Evolutionary conservation across 1,284 basidiomycete species (phyloP).

Genomic region (Ceratobasidium sp.): DNA sequence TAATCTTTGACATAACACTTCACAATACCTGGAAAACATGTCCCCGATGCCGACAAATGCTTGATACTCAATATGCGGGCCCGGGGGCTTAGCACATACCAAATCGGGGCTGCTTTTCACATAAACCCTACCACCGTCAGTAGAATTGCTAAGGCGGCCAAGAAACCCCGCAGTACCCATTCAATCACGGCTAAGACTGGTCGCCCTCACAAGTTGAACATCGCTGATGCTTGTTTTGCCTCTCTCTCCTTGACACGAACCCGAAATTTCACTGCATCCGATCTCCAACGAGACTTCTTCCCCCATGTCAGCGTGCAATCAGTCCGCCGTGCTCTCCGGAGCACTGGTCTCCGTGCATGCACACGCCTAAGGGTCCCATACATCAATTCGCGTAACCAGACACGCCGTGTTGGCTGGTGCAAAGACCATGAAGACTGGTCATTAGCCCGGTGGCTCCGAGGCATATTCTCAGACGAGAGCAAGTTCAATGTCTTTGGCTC

Average conservation of each 20-base stretch:
- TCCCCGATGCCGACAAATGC: background rate
- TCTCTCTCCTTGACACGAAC: slow-evolving; percentile 5
- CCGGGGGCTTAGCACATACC: slow-evolving; percentile 5
- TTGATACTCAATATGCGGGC: background rate
- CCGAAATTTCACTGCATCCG: background rate
- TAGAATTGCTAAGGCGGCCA: background rate
- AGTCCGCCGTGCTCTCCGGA: background rate
- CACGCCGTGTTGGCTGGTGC: slow-evolving; percentile 6
- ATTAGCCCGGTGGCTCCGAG: background rate
- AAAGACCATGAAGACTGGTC: slow-evolving; percentile 7
- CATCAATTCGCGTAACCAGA: background rate
- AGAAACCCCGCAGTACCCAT: slow-evolving; percentile 3
- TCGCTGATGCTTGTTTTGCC: slow-evolving; percentile 26
- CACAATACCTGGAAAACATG: slow-evolving; percentile 13
- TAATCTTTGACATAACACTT: too few species aligned
- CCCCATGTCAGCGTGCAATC: background rate
- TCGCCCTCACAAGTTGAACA: background rate
- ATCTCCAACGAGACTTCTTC: slow-evolving; percentile 31
- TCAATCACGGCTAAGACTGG: slow-evolving; percentile 5
- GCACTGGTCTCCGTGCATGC: slow-evolving; percentile 13
- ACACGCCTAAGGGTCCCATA: background rate
- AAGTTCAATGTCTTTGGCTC: slow-evolving; percentile 27
- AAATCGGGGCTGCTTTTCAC: background rate
- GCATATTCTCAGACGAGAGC: slow-evolving; percentile 41
- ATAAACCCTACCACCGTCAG: slow-evolving; percentile 19